phyloP scores from a whole-genome alignment of 306 rosid genomes.

The Glycyrrhiza uralensis region DNA sequence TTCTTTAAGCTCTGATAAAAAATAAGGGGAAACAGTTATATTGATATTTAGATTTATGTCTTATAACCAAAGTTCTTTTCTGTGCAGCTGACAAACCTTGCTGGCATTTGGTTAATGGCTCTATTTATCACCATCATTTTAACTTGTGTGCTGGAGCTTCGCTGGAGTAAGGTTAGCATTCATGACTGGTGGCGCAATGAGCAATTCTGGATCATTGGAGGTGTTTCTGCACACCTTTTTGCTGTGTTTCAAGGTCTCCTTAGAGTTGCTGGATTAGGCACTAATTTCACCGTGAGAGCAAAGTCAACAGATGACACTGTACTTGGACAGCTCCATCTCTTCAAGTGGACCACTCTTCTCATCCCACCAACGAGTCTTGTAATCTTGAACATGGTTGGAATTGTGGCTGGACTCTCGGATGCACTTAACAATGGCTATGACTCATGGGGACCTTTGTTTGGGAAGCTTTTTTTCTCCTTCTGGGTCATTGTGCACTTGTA shows the following conservation, averaged over 20 bases:
- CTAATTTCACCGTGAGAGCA: slow-evolving; percentile 56
- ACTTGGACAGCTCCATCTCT: slow-evolving; percentile 72
- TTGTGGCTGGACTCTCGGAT: slow-evolving; percentile 92
- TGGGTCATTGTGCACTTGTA: slow-evolving; percentile 94
- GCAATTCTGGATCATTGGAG: slow-evolving; percentile 97
- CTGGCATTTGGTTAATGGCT: slow-evolving; percentile 80
- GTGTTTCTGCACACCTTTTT: slow-evolving; percentile 90
- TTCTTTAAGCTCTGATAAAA: neutral
- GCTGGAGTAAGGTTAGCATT: slow-evolving; percentile 88
- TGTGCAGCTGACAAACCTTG: slow-evolving; percentile 74
- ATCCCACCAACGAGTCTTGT: slow-evolving; percentile 89
- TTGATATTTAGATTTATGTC: slow-evolving; percentile 4
- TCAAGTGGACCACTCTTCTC: slow-evolving; percentile 88
- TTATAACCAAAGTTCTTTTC: slow-evolving; percentile 9
- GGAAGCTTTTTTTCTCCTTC: slow-evolving; percentile 82
- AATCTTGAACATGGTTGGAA: slow-evolving; percentile 85
- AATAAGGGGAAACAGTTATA: neutral
- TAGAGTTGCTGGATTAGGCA: slow-evolving; percentile 70
- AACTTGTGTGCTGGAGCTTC: slow-evolving; percentile 74
- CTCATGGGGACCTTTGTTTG: slow-evolving; percentile 87
- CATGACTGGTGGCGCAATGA: slow-evolving; percentile 94
- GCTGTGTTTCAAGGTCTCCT: slow-evolving; percentile 94
- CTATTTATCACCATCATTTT: slow-evolving; percentile 73
- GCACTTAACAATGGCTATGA: slow-evolving; percentile 88
- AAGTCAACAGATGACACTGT: slow-evolving; percentile 53